phyloP scores from a whole-genome alignment of 2,329 filamentous ascomycete species.

The Talaromyces amestolkiae region DNA sequence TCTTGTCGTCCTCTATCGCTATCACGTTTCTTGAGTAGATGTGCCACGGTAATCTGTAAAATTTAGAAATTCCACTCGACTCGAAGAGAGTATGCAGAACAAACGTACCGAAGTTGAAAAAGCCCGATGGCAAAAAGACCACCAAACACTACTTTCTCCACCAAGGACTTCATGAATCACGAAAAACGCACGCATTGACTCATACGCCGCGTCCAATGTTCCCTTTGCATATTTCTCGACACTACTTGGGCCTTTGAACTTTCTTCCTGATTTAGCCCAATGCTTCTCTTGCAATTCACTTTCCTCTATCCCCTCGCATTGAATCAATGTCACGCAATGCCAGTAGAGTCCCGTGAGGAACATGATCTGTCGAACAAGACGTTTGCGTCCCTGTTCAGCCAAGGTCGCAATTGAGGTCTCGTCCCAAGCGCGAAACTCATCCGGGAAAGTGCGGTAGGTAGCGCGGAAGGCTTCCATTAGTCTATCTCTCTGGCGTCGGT shows the following conservation, averaged over 20 bases:
- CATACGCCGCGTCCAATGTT: conserved; percentile 15
- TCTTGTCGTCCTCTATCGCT: neutral
- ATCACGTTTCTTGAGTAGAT: conserved; percentile 14
- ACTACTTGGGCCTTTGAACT: neutral
- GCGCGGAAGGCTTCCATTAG: conserved; percentile 15
- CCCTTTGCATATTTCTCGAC: conserved; percentile 14
- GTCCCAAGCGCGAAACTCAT: conserved; percentile 19
- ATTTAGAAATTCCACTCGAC: neutral
- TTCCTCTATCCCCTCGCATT: conserved; percentile 18
- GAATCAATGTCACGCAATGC: conserved; percentile 19
- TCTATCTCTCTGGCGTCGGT: conserved; percentile 11
- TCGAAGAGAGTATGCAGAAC: neutral
- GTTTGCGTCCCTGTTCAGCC: conserved; percentile 13
- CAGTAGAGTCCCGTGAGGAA: conserved; percentile 19
- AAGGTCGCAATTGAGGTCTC: conserved; percentile 7
- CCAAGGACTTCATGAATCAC: conserved; percentile 16
- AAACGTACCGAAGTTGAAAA: conserved; percentile 18
- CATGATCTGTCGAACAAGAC: conserved; percentile 19
- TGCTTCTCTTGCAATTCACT: conserved; percentile 6
- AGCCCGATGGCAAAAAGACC: conserved; percentile 20
- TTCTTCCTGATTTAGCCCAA: neutral
- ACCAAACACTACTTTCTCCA: conserved; percentile 19
- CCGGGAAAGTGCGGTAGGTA: conserved; percentile 18
- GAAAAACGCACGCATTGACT: conserved; percentile 20
- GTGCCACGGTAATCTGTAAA: conserved; percentile 16